Conservation (phyloP, 2,329 filamentous ascomycete species). For the Phaeomoniella chlamydospora region DNA sequence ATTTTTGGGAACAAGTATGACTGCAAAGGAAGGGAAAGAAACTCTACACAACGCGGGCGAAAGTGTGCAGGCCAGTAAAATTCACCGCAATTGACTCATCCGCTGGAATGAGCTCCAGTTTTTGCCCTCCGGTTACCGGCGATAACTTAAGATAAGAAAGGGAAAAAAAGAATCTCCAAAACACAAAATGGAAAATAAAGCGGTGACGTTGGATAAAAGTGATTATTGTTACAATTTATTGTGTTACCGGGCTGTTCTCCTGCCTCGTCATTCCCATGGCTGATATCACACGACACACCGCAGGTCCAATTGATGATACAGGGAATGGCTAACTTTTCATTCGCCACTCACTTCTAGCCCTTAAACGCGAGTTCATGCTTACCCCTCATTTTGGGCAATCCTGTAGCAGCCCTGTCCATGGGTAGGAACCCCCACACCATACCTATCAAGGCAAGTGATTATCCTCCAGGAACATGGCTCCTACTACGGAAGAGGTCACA, state of each 20-base stretch:
- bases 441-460: background rate
- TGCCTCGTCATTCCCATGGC: background rate
- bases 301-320: background rate
- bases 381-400: background rate
- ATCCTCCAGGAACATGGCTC: background rate
- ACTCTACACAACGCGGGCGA: too few relatives aligned
- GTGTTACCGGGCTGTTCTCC: background rate
- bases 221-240: too few relatives aligned
- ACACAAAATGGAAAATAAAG: background rate
- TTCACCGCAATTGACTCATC: conserved; percentile 2
- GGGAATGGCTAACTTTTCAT: too few relatives aligned
- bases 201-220: background rate
- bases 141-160: background rate
- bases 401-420: too few relatives aligned
- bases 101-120: background rate
- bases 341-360: background rate
- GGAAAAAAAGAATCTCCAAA: too few relatives aligned
- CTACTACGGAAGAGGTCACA: too few relatives aligned
- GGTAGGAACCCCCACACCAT: background rate
- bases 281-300: background rate
- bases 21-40: too few relatives aligned
- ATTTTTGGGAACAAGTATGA: too few relatives aligned
- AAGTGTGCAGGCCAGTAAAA: conserved; percentile 8
- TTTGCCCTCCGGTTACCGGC: background rate
- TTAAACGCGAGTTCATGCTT: background rate